Evolutionary conservation across 345 rosid genomes (phyloP).

Genomic region (Aquilaria yunnanensis): DNA sequence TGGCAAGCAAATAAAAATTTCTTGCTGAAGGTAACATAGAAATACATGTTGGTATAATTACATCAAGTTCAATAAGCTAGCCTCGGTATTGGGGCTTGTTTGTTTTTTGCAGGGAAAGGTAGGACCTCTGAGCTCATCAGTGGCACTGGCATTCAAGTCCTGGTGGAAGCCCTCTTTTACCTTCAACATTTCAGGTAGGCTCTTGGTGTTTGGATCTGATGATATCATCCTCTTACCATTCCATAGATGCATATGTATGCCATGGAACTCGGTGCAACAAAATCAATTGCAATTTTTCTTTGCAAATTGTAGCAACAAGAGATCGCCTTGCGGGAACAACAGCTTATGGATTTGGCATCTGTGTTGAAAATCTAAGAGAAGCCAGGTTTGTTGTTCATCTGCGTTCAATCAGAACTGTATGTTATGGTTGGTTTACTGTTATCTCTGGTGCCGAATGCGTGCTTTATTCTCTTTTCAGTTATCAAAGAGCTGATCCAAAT

Average conservation of each 20-base stretch:
- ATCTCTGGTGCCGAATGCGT: not conserved
- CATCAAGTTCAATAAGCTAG: not conserved
- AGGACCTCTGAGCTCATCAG: slow-evolving; percentile 72
- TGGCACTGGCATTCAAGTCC: slow-evolving; percentile 78
- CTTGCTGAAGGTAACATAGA: slow-evolving; percentile 55
- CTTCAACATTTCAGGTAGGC: slow-evolving; percentile 65
- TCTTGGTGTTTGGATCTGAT: too few species aligned
- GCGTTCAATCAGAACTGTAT: not conserved
- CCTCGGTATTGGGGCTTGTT: not conserved
- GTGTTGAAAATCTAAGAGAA: slow-evolving; percentile 71
- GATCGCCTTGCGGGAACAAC: slow-evolving; percentile 43
- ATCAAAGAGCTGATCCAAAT: slow-evolving; percentile 92
- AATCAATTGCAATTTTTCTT: not conserved
- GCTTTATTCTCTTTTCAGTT: slow-evolving; percentile 37
- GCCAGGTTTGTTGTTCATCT: slow-evolving; percentile 49
- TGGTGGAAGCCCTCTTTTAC: slow-evolving; percentile 98
- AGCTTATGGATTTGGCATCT: slow-evolving; percentile 67
- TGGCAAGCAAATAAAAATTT: slow-evolving; percentile 98
- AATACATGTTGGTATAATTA: not conserved
- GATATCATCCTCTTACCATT: not conserved
- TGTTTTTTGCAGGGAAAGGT: slow-evolving; percentile 57
- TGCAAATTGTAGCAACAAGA: slow-evolving; percentile 52
- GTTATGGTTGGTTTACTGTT: not conserved
- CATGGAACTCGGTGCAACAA: not conserved
- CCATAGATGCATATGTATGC: not conserved